Percentiles rank a stretch among this genome's conserved stretches.
Evolutionary conservation across 2,329 filamentous ascomycete genomes (phyloP).

Genomic region (Camillea tinctor): DNA sequence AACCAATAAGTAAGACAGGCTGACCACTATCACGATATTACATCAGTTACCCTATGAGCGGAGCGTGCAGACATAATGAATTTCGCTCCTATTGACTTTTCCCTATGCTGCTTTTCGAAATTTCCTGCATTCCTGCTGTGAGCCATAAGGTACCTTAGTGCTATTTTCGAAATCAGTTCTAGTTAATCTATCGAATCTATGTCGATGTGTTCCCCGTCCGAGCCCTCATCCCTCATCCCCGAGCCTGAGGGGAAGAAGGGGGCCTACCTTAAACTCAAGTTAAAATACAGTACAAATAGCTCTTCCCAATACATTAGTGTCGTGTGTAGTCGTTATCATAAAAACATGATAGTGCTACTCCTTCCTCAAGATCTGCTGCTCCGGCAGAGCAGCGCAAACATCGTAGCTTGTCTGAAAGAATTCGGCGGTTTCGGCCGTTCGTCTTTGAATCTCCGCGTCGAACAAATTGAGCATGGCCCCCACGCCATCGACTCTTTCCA

Average conservation of each 20-base stretch:
- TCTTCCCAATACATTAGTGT: neutral
- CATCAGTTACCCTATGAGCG: too few species aligned
- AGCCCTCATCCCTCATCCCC: neutral
- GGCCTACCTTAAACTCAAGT: neutral
- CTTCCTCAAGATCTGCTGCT: slow-evolving; percentile 13
- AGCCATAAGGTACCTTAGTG: neutral
- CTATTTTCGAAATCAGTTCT: neutral
- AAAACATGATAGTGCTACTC: slow-evolving; percentile 2
- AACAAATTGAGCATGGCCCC: slow-evolving; percentile 21
- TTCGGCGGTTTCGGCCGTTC: slow-evolving; percentile 19
- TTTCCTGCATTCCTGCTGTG: neutral
- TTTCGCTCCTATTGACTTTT: neutral
- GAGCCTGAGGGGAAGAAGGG: neutral
- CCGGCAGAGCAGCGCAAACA: slow-evolving; percentile 13
- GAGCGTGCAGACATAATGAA: neutral
- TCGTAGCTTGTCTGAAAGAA: slow-evolving; percentile 20
- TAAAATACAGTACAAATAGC: neutral
- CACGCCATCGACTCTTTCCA: slow-evolving; percentile 16
- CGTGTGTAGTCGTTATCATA: neutral
- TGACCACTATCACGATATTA: neutral
- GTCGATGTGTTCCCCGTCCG: neutral
- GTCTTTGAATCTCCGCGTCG: slow-evolving; percentile 20
- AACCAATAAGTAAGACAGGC: neutral
- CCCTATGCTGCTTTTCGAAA: neutral
- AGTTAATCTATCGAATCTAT: neutral